Conservation (phyloP, 2,329 filamentous ascomycete genomes). For the Botrytis sinoallii region DNA sequence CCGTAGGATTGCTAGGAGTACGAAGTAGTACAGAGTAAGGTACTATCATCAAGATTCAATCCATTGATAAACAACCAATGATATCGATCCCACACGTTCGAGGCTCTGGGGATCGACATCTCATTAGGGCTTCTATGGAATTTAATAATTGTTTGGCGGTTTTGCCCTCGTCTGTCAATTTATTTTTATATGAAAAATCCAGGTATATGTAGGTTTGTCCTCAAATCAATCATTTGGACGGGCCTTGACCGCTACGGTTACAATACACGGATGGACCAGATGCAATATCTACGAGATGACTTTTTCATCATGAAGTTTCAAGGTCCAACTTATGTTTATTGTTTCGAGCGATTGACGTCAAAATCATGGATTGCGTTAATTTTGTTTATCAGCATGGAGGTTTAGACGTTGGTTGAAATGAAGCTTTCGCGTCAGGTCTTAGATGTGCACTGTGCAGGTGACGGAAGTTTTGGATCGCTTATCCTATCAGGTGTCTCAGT, state of each 20-base stretch:
- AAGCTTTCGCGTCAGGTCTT: constrained; percentile 4
- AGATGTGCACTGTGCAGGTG: background rate
- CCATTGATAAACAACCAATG: background rate
- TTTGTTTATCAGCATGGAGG: background rate
- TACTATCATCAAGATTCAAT: background rate
- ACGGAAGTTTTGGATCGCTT: background rate
- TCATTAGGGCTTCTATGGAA: background rate
- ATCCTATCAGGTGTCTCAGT: background rate
- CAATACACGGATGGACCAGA: background rate
- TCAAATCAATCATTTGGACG: background rate
- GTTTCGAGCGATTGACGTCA: background rate
- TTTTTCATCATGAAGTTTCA: background rate
- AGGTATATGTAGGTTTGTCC: background rate
- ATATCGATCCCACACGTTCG: background rate
- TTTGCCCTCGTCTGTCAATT: background rate
- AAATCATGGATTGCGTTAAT: background rate
- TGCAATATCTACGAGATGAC: background rate
- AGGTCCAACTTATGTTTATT: background rate
- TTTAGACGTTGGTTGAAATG: background rate
- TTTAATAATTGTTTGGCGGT: background rate
- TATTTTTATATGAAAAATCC: background rate
- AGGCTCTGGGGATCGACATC: background rate
- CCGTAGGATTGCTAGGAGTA: background rate
- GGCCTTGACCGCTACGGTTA: background rate
- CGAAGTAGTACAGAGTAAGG: background rate